These are phyloP conservation scores for Kodamaea plutei DNA, from an alignment of 1,139 yeast genomes.

Conservation along the genomic window DNA sequence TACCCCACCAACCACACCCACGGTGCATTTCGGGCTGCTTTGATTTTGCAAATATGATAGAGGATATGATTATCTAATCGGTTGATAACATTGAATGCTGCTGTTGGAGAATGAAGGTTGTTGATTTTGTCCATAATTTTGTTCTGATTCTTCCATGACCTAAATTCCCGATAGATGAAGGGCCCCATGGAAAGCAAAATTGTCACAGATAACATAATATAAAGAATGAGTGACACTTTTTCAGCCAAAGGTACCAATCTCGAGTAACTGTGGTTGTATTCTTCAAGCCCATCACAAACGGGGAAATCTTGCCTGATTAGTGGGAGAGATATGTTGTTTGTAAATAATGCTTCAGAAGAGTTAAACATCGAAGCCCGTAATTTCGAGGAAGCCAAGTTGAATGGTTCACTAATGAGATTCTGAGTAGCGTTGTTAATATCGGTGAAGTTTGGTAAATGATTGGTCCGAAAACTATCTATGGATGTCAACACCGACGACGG, in stretches of 20 bases:
- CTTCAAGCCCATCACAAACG: slow-evolving; percentile 5
- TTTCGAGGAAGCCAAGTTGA: slow-evolving; percentile 8
- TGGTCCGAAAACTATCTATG: slow-evolving; percentile 11
- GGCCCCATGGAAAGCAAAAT: slow-evolving; percentile 31
- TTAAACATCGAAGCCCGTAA: slow-evolving; percentile 9
- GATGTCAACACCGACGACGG: slow-evolving; percentile 32
- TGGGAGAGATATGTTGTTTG: slow-evolving; percentile 34
- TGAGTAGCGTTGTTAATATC: slow-evolving; percentile 12
- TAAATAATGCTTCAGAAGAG: too few species aligned
- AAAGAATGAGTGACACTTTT: slow-evolving; percentile 39
- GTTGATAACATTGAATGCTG: slow-evolving; percentile 16
- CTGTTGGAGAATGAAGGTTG: slow-evolving; percentile 3
- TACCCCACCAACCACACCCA: slow-evolving; percentile 47
- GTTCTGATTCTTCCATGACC: slow-evolving; percentile 47
- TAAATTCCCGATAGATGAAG: slow-evolving; percentile 39
- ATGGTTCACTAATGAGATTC: slow-evolving; percentile 11
- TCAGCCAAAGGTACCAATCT: slow-evolving; percentile 41
- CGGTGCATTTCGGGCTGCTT: slow-evolving; percentile 1
- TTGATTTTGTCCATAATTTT: slow-evolving; percentile 21
- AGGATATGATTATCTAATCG: slow-evolving; percentile 17
- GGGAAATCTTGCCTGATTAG: slow-evolving; percentile 10
- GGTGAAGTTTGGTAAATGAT: slow-evolving; percentile 12
- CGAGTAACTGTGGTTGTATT: slow-evolving; percentile 8
- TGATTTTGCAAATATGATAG: slow-evolving; percentile 11
- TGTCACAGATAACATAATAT: slow-evolving; percentile 34